Evolutionary conservation across 2,329 filamentous ascomycete genomes (phyloP), one percentile per base, ranked within the genome.

Genomic region (Zymoseptoria brevis): DNA sequence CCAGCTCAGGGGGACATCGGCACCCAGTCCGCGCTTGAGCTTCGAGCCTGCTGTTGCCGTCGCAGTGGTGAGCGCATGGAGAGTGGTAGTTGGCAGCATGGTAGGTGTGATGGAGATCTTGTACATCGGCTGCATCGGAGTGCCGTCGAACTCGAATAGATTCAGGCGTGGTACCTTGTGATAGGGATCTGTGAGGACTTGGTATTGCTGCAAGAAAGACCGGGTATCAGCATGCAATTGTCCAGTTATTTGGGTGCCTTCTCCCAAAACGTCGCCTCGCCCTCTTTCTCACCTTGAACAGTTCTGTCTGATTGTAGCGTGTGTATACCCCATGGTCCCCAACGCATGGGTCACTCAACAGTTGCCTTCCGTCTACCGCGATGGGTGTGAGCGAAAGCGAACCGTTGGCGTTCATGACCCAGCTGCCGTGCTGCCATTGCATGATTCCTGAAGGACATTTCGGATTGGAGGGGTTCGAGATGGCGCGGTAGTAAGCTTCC

Each of bases 351-450:
- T 85, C 77, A 2, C 85, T 88, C 58, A 82, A 74, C 24, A 89
- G 72, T 74, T 89, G 85, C 58, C 87, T 79, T 19, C 87, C 87
- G 69, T 90, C 87, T 2, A 84, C 81, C 19, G 76, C 77, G 65
- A 88, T 83, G 4, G 87, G 87, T 5, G 74, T 79, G 54, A 89
- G 74, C 5, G 73, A 72, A 22, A 90, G 73, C 4, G 81, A 84
- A 50, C 84, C 83, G 67, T 87, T 81, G 19, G 75, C 66, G 50
- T 79, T 75, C 64, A 84, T 75, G 4, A 76, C 75, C 70, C 83
- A 88, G 57, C 73, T 83, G 50, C 87, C 87, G 69, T 90, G 87
- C 70, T 90, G 87, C 80, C 83, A 90, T 74, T 89, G 86, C 77
- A 89, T 83, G 53, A 89, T 80, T 8, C 81, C 84, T 57, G 79